A percentile compares a stretch with the other conserved stretches of the same genome.
phyloP scores from a whole-genome alignment of 768 basidiomycete species.

The Leccinellum luteum region DNA sequence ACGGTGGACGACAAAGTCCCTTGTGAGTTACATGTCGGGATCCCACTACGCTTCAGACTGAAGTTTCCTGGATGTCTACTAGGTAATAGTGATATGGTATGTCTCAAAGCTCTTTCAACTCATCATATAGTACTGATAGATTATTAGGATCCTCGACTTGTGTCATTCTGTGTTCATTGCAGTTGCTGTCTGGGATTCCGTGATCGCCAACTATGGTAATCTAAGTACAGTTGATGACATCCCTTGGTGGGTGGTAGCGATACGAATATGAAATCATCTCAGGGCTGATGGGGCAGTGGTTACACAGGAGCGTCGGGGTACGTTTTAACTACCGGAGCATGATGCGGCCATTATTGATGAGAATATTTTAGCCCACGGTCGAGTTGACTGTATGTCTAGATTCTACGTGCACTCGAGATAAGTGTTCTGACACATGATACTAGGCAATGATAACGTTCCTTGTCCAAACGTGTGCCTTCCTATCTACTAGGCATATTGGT shows the following conservation, averaged over 20 bases:
- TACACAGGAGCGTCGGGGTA: slow-evolving; percentile 25
- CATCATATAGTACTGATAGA: background rate
- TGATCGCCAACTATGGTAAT: slow-evolving; percentile 21
- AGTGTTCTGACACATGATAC: background rate
- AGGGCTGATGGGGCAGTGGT: background rate
- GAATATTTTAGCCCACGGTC: slow-evolving; percentile 13
- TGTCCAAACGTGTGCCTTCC: slow-evolving; percentile 13
- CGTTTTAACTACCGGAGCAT: background rate
- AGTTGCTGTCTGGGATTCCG: slow-evolving; percentile 24
- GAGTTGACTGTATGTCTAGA: slow-evolving; percentile 17
- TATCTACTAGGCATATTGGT: too few relatives aligned
- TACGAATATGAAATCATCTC: background rate
- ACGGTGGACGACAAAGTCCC: slow-evolving; percentile 12
- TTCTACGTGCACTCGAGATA: background rate
- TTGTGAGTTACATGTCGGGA: slow-evolving; percentile 13
- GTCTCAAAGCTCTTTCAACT: background rate
- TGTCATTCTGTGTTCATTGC: slow-evolving; percentile 24
- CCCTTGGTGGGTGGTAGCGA: slow-evolving; percentile 17
- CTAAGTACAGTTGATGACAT: slow-evolving; percentile 6
- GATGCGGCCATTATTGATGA: background rate
- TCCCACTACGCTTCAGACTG: background rate
- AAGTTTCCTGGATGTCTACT: background rate
- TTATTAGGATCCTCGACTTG: slow-evolving; percentile 22
- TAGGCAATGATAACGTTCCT: slow-evolving; percentile 29
- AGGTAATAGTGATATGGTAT: slow-evolving; percentile 25